Evolutionary conservation across 139 green algal genomes (phyloP), one percentile per base, ranked within the genome.

Genomic region (Limnomonas spitsbergensis): DNA sequence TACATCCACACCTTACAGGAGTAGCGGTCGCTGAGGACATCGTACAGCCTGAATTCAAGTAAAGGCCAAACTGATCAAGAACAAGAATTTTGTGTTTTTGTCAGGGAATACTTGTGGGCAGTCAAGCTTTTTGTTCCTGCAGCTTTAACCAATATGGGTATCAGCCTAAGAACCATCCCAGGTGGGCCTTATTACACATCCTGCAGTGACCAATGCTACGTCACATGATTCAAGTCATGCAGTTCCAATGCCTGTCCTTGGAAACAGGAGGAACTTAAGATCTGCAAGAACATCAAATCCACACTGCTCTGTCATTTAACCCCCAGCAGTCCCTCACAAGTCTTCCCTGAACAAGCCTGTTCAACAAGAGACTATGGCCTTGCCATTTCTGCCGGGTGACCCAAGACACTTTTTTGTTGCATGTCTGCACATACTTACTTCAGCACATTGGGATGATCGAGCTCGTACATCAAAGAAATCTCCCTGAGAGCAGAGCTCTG

Each of bases 381-480:
- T n/a, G n/a, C n/a, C n/a, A n/a, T n/a, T n/a, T n/a, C n/a, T n/a
- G n/a, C n/a, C n/a, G n/a, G n/a, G n/a, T n/a, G n/a, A n/a, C n/a
- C n/a, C n/a, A n/a, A n/a, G n/a, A n/a, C n/a, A n/a, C n/a, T n/a
- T n/a, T n/a, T n/a, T n/a, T n/a, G n/a, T n/a, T n/a, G n/a, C n/a
- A n/a, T n/a, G n/a, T n/a, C n/a, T n/a, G n/a, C n/a, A 40, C 81
- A 90, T 68, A 73, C 81, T n/a, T 32, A 85, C 82, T 76, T 75
- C 1, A 86, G 82, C 1, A 89, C 78, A 34, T 88, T 85, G 27
- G 78, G 40, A 73, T 87, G 79, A 26, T 83, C 77, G 54, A 97
- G 84, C 78, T 96, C 90, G 56, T 92, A 89, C 26, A 97, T 77
- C 73, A 97, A 69, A 0, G 89, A 87, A 6, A 97, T 93, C 86